Conservation (phyloP, 768 basidiomycete species). For the Boletus rufocinnamomeus region DNA sequence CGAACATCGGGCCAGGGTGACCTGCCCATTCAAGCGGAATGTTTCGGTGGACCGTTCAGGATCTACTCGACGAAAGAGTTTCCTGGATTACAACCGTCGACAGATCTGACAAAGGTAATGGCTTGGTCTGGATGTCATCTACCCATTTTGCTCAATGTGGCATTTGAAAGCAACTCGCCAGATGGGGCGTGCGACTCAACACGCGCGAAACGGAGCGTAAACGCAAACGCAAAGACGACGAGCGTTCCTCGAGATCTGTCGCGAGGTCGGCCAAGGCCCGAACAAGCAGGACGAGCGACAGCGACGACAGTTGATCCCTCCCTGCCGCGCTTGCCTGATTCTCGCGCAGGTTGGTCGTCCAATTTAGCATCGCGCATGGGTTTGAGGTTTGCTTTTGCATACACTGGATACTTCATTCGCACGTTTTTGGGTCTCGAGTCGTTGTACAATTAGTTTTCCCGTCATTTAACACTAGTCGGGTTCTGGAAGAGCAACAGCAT, state of each 20-base stretch:
- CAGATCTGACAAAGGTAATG: conserved; percentile 63
- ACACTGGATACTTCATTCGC: conserved; percentile 9
- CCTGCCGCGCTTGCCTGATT: background rate
- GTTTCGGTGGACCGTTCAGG: conserved; percentile 64
- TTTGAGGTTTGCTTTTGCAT: conserved; percentile 5
- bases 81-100: conserved; percentile 68
- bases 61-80: conserved; percentile 77
- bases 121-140: background rate
- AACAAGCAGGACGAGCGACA: conserved; percentile 22
- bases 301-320: conserved; percentile 28
- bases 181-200: conserved; percentile 38
- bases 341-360: background rate
- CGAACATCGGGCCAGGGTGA: conserved; percentile 30
- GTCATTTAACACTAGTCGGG: conserved; percentile 11
- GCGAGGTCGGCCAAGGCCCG: conserved; percentile 5
- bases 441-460: conserved; percentile 21
- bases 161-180: conserved; percentile 33
- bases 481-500: conserved; percentile 5
- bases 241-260: conserved; percentile 7
- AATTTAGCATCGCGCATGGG: background rate
- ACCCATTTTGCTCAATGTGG: conserved; percentile 1
- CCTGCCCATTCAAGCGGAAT: conserved; percentile 58
- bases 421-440: conserved; percentile 5
- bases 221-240: conserved; percentile 34
- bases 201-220: conserved; percentile 41